phyloP scores from a whole-genome alignment of 2,329 filamentous ascomycete species.

The Penicillium sp. region DNA sequence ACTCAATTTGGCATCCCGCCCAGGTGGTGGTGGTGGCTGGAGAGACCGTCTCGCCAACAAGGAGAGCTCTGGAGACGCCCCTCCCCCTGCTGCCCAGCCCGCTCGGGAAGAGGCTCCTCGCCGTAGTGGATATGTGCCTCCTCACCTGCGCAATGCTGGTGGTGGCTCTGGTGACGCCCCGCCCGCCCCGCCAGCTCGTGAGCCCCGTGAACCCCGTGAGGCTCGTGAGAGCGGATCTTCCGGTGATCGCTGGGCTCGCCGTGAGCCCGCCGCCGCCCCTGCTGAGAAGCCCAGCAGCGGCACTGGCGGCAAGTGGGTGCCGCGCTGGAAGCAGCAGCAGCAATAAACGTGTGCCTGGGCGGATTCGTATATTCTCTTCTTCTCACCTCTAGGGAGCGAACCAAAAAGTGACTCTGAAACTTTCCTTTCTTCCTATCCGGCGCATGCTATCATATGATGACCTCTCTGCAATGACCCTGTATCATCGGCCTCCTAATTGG shows the following conservation, averaged over 20 bases:
- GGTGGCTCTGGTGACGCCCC: slow-evolving; percentile 32
- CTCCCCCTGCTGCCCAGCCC: slow-evolving; percentile 18
- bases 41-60: slow-evolving; percentile 64
- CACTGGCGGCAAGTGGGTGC: slow-evolving; percentile 39
- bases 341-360: slow-evolving; percentile 29
- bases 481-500: slow-evolving; percentile 25
- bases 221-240: slow-evolving; percentile 25
- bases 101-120: slow-evolving; percentile 39
- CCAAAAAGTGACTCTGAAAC: slow-evolving; percentile 31
- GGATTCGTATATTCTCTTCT: slow-evolving; percentile 24
- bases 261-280: slow-evolving; percentile 34
- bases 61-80: slow-evolving; percentile 34
- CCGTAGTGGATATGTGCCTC: slow-evolving; percentile 45
- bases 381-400: slow-evolving; percentile 24
- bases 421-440: slow-evolving; percentile 27
- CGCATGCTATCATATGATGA: slow-evolving; percentile 33
- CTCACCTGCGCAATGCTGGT: slow-evolving; percentile 42
- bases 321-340: slow-evolving; percentile 44
- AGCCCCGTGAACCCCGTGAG: too few relatives aligned
- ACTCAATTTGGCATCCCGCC: slow-evolving; percentile 57
- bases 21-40: slow-evolving; percentile 56
- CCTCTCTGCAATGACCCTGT: slow-evolving; percentile 31
- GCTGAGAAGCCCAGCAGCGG: slow-evolving; percentile 29
- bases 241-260: slow-evolving; percentile 38
- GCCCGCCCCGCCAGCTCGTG: slow-evolving; percentile 32